Conservation (phyloP, 2,329 filamentous ascomycete genomes). For the Falciphora oryzae region DNA sequence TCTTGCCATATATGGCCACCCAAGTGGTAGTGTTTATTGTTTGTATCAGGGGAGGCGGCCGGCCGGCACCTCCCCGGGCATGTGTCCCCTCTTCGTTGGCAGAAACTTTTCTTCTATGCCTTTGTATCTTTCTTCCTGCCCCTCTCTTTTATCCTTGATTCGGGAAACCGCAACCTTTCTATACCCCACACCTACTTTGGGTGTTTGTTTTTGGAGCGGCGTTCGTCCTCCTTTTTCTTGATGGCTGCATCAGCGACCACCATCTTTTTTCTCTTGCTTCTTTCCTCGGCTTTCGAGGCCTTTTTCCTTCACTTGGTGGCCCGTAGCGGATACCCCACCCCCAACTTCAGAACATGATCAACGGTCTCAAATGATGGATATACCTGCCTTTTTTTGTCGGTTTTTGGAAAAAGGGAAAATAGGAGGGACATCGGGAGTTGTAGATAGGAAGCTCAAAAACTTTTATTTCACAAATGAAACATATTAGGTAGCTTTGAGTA, state of each 20-base stretch:
- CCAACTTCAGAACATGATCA: neutral
- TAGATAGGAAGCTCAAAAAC: neutral
- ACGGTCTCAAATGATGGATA: neutral
- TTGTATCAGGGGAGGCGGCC: neutral
- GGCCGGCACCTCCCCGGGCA: too few species aligned
- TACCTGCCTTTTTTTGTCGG: neutral
- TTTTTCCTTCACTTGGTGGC: neutral
- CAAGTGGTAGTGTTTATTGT: slow-evolving; percentile 13
- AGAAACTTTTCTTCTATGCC: neutral
- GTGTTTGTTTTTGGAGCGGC: neutral
- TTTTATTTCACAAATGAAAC: neutral
- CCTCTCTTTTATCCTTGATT: neutral
- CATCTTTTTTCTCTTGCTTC: neutral
- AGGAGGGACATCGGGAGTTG: neutral
- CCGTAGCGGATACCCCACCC: neutral
- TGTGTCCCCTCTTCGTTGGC: neutral
- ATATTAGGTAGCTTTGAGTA: neutral
- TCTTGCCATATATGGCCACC: neutral
- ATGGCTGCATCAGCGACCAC: neutral
- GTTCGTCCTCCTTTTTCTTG: neutral
- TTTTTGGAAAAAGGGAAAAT: neutral
- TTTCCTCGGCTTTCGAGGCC: neutral
- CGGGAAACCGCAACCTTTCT: neutral
- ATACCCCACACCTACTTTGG: neutral
- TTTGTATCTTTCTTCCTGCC: neutral